phyloP scores from a whole-genome alignment of 306 rosid species.

The Gillenia trifoliata region DNA sequence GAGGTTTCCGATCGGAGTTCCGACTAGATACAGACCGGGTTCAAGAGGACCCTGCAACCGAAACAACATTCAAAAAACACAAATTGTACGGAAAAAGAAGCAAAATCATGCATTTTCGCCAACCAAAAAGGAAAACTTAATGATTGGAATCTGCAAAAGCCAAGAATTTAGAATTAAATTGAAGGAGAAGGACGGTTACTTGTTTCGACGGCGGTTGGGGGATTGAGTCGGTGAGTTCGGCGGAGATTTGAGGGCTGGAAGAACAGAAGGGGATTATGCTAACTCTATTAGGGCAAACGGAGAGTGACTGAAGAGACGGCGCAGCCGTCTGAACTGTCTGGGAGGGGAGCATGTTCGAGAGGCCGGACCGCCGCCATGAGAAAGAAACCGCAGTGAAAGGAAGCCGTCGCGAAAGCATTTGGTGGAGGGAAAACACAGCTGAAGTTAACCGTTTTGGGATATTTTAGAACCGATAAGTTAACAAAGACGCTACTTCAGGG shows the following conservation, averaged over 20 bases:
- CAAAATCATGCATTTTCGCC: slow-evolving; percentile 4
- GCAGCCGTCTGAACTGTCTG: slow-evolving; percentile 4
- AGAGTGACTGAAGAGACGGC: slow-evolving; percentile 18
- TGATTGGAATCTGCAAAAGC: neutral
- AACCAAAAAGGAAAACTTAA: neutral
- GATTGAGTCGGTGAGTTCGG: slow-evolving; percentile 18
- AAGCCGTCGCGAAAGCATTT: slow-evolving; percentile 55
- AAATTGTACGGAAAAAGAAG: neutral
- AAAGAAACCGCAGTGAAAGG: slow-evolving; percentile 44
- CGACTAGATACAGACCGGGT: slow-evolving; percentile 82
- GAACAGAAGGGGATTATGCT: slow-evolving; percentile 29
- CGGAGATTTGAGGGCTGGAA: slow-evolving; percentile 20
- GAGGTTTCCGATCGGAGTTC: slow-evolving; percentile 85
- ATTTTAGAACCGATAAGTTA: neutral
- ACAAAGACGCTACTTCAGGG: neutral
- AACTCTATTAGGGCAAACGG: slow-evolving; percentile 11
- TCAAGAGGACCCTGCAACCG: slow-evolving; percentile 45
- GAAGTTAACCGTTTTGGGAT: neutral
- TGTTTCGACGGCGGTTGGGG: slow-evolving; percentile 40
- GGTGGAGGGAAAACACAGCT: neutral
- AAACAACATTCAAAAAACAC: neutral
- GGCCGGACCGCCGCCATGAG: slow-evolving; percentile 24
- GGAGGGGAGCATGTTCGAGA: neutral
- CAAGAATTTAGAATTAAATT: neutral
- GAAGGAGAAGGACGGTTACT: slow-evolving; percentile 25